Evolutionary conservation across 306 rosid species (phyloP), one percentile per base, ranked within the genome.

Genomic region (Delonix regia): DNA sequence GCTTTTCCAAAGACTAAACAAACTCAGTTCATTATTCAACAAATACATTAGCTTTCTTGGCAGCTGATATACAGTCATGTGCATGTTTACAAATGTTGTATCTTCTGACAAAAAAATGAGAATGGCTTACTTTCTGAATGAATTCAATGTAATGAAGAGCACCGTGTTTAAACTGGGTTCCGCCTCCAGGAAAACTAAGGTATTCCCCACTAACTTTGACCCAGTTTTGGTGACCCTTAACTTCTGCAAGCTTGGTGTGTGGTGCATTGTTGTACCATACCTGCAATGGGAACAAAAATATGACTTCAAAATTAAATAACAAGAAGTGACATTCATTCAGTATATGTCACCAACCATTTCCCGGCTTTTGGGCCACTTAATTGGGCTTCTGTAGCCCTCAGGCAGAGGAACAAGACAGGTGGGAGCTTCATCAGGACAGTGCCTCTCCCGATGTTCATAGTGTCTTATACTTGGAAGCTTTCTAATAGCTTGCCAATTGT

Each of bases 141-240:
- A 93, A 89, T 69, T 91, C 97, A 69, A 93, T 93, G 85, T 93
- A 93, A 80, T 88, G 92, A 75, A 89, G 95, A 76, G 97, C 98
- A 12, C 98, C 98, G 41, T 89, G 66, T 76, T 83, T 91, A 80
- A 93, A 93, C 82, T 93, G 98, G 61, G 97, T 93, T 80, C 98
- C 98, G 38, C 98, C 98, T 12, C 98, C 98, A 41, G 98, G 98
- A 83, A 93, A 93, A 63, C 85, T 84, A 69, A 93, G 93, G 78
- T 85, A 93, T 78, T 89, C 86, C 33, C 98, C 97, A 1, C 86
- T 71, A 67, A 87, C 89, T 89, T 91, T 93, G 81, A 93, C 94
- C 98, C 98, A 93, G 79, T 93, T 93, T 84, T 93, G 98, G 83
- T 91, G 97, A 67, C 97, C 97, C 87, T 93, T 93, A 76, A 75